Conservation (phyloP, 208 protist genomes). For the Porcisia hertigi region DNA sequence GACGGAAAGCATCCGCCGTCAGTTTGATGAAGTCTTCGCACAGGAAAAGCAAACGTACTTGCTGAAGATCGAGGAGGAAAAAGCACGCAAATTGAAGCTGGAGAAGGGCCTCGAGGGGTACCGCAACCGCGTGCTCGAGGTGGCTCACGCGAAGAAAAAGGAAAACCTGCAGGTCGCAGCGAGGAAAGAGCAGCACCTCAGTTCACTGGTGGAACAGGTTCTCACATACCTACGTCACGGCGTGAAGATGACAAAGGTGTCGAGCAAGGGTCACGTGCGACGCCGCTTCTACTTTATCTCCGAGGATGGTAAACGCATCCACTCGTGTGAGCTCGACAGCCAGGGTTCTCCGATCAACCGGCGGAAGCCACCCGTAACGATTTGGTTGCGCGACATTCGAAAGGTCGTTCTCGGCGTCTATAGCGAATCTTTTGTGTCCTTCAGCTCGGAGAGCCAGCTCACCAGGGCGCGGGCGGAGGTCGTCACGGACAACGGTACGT, state of each 20-base stretch:
- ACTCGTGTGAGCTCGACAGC: constrained; percentile 88
- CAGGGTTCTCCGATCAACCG: constrained; percentile 76
- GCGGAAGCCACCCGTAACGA: constrained; percentile 83
- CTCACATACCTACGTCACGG: constrained; percentile 86
- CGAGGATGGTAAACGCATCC: constrained; percentile 86
- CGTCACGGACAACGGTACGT: constrained; percentile 79
- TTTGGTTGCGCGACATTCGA: constrained; percentile 86
- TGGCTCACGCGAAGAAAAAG: constrained; percentile 81
- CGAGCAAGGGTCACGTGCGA: constrained; percentile 70
- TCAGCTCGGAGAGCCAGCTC: constrained; percentile 72
- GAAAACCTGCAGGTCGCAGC: constrained; percentile 80
- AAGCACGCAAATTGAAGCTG: constrained; percentile 85
- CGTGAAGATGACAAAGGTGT: constrained; percentile 89
- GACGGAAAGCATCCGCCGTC: constrained; percentile 83
- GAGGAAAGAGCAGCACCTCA: constrained; percentile 86
- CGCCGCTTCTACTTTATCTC: constrained; percentile 90
- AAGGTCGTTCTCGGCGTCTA: constrained; percentile 85
- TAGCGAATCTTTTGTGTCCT: constrained; percentile 78
- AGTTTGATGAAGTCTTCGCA: constrained; percentile 88
- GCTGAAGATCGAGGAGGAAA: constrained; percentile 81
- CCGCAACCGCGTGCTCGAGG: constrained; percentile 76
- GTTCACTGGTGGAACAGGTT: constrained; percentile 81
- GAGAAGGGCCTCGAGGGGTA: constrained; percentile 87
- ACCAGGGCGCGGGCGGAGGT: constrained; percentile 67
- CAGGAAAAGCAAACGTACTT: constrained; percentile 84